Evolutionary conservation across 371 early-diverging fungal genomes (phyloP).

Genomic region (Fennellomyces sp.): DNA sequence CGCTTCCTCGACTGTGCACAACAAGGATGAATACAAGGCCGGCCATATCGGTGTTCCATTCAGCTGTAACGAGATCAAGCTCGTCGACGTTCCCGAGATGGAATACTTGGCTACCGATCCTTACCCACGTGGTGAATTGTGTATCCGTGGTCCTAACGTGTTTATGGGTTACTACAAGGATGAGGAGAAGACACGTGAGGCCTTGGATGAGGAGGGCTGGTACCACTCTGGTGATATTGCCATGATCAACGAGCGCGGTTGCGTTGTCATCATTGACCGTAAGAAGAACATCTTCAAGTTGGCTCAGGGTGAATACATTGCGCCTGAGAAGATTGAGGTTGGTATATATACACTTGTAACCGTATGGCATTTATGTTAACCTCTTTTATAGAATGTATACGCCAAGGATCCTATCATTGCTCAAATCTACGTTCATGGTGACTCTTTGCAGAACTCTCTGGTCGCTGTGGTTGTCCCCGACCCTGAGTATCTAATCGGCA

Average conservation of each 20-base stretch:
- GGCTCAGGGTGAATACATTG: constrained; percentile 93
- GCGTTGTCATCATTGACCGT: constrained; percentile 87
- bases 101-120: constrained; percentile 77
- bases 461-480: constrained; percentile 90
- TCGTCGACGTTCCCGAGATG: constrained; percentile 92
- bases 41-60: constrained; percentile 81
- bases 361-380: too few species aligned
- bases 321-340: constrained; percentile 98
- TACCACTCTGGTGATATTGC: constrained; percentile 93
- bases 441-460: constrained; percentile 76
- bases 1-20: constrained; percentile 62
- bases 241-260: constrained; percentile 69
- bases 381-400: constrained; percentile 68
- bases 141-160: constrained; percentile 81
- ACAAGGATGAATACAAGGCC: constrained; percentile 44
- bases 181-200: constrained; percentile 79
- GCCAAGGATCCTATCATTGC: constrained; percentile 58
- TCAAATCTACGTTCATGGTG: constrained; percentile 83
- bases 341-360: too few species aligned
- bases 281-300: constrained; percentile 99
- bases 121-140: constrained; percentile 93
- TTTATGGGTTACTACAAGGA: constrained; percentile 89
- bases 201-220: constrained; percentile 90
- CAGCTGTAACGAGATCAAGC: constrained; percentile 74
- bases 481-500: constrained; percentile 50